Conservation (phyloP, 371 early-diverging fungal genomes). For the Lichtheimia ornata region DNA sequence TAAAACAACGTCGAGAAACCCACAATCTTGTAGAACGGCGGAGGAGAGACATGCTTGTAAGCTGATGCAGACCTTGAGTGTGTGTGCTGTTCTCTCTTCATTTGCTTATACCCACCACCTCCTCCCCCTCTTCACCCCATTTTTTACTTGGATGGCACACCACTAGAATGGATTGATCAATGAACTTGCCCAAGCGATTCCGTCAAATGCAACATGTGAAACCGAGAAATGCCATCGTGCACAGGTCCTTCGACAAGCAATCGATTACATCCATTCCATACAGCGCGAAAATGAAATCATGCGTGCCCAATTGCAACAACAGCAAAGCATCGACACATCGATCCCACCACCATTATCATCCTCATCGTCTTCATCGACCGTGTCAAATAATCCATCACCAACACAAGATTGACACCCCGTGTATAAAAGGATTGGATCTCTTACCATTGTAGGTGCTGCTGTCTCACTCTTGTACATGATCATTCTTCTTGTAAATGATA, state of each 20-base stretch:
- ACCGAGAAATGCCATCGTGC: constrained; percentile 26
- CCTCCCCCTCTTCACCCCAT: no score
- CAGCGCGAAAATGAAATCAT: constrained; percentile 23
- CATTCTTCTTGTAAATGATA: no score
- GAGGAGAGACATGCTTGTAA: constrained; percentile 49
- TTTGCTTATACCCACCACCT: not conserved
- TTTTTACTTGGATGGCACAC: no score
- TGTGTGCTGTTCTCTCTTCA: constrained; percentile 3
- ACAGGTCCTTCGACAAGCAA: constrained; percentile 26
- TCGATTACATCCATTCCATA: constrained; percentile 28
- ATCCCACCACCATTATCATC: constrained; percentile 2
- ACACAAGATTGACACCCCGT: no score
- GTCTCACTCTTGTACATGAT: no score
- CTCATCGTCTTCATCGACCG: constrained; percentile 4
- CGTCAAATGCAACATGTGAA: constrained; percentile 12
- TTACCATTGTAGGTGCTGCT: no score
- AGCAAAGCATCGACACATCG: not conserved
- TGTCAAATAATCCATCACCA: not conserved
- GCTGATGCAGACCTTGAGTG: not conserved
- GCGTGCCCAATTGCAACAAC: constrained; percentile 12
- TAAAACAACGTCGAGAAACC: constrained; percentile 55
- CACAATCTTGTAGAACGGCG: constrained; percentile 62
- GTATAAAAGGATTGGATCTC: no score
- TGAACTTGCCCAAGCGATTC: constrained; percentile 24
- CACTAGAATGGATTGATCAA: constrained; percentile 24